Percentiles rank a stretch among this genome's conserved stretches.
phyloP scores from a whole-genome alignment of 75 land plant species.

The Azolla pinnata region DNA sequence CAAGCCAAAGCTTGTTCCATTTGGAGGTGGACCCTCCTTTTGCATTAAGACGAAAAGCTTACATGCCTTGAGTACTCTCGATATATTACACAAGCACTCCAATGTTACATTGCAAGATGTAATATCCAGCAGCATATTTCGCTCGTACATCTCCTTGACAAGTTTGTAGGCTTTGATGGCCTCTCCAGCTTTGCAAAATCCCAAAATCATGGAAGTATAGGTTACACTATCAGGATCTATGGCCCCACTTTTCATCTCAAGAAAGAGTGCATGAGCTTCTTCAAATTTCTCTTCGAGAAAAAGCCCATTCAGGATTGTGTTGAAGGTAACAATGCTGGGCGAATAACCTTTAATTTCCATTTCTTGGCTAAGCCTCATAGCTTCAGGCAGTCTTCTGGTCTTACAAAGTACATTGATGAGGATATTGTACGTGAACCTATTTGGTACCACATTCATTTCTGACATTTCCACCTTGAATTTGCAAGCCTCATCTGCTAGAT shows the following conservation, averaged over 20 bases:
- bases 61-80: not conserved
- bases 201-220: conserved; percentile 38
- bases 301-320: conserved; percentile 29
- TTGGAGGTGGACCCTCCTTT: not conserved
- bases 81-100: conserved; percentile 1
- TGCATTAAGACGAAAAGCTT: not conserved
- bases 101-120: not conserved
- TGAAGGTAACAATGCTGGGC: conserved; percentile 47
- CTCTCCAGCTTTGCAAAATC: conserved; percentile 39
- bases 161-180: conserved; percentile 29
- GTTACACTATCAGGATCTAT: conserved; percentile 35
- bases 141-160: conserved; percentile 30
- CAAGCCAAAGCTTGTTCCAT: not conserved
- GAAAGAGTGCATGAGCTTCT: conserved; percentile 39
- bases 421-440: conserved; percentile 35
- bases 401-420: conserved; percentile 37
- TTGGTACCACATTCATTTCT: conserved; percentile 26
- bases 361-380: conserved; percentile 28
- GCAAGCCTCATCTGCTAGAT: conserved; percentile 25
- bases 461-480: conserved; percentile 34
- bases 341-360: conserved; percentile 33
- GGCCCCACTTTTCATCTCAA: conserved; percentile 33
- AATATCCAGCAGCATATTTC: not conserved
- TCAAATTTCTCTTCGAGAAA: conserved; percentile 24
- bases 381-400: conserved; percentile 27